phyloP scores from a whole-genome alignment of 2,329 filamentous ascomycete genomes.

The Aaosphaeria arxii region DNA sequence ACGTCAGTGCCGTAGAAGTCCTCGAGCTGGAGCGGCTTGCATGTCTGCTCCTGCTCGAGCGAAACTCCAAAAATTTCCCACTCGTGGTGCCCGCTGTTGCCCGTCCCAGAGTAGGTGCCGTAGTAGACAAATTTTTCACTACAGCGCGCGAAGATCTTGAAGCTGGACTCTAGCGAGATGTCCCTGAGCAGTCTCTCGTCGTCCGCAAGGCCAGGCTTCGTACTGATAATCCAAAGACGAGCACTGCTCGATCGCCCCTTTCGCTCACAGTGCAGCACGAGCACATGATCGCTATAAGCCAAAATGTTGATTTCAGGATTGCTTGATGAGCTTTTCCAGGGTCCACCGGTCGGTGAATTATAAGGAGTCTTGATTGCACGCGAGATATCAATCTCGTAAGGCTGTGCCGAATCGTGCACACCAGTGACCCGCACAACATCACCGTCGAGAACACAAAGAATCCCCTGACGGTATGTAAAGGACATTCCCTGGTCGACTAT shows the following conservation, averaged over 20 bases:
- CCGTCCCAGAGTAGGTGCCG: constrained; percentile 59
- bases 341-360: constrained; percentile 3
- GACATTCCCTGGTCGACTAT: constrained; percentile 59
- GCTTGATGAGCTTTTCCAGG: not conserved
- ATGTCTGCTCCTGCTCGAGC: constrained; percentile 21
- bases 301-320: constrained; percentile 42
- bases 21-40: constrained; percentile 49
- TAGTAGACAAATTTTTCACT: constrained; percentile 61
- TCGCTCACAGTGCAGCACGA: constrained; percentile 21
- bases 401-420: constrained; percentile 40
- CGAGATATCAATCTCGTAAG: constrained; percentile 18
- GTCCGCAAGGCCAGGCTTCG: constrained; percentile 10
- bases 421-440: constrained; percentile 58
- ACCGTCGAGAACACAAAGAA: constrained; percentile 61
- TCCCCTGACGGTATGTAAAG: constrained; percentile 62
- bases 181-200: constrained; percentile 35
- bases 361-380: constrained; percentile 9
- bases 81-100: constrained; percentile 54
- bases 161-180: constrained; percentile 29
- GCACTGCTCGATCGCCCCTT: constrained; percentile 9
- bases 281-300: constrained; percentile 31
- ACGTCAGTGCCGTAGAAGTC: constrained; percentile 64
- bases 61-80: constrained; percentile 58
- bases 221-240: constrained; percentile 26
- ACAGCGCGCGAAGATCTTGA: constrained; percentile 67